Evolutionary conservation across 371 early-diverging fungal genomes (phyloP).

Genomic region (Parasitella parasitica): DNA sequence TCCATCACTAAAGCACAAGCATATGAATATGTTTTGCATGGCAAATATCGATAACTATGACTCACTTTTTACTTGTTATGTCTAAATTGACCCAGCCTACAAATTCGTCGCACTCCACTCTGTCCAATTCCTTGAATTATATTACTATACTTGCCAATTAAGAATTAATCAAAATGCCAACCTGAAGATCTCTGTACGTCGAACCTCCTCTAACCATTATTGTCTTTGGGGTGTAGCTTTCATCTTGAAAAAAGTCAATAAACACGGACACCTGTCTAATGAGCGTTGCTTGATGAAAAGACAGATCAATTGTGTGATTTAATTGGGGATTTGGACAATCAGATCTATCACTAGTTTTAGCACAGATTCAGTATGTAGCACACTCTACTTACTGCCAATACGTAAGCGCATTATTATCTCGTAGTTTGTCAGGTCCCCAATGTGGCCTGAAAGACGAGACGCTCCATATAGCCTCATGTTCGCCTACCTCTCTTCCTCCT

Average conservation of each 20-base stretch:
- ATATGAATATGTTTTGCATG: background rate
- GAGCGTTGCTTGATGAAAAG: constrained; percentile 35
- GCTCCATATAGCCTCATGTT: constrained; percentile 60
- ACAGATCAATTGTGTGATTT: constrained; percentile 37
- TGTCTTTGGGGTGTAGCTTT: constrained; percentile 88
- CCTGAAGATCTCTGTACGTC: constrained; percentile 56
- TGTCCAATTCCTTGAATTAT: constrained; percentile 52
- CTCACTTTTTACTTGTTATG: constrained; percentile 28
- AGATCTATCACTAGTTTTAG: no score
- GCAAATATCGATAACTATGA: background rate
- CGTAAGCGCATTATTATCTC: constrained; percentile 68
- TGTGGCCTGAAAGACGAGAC: constrained; percentile 72
- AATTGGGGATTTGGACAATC: constrained; percentile 50
- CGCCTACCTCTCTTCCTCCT: constrained; percentile 60
- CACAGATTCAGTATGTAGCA: no score
- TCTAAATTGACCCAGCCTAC: constrained; percentile 73
- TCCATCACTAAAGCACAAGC: constrained; percentile 14
- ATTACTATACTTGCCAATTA: no score
- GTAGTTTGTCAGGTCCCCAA: constrained; percentile 66
- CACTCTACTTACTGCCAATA: constrained; percentile 87
- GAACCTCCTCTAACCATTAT: constrained; percentile 77
- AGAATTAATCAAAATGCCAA: background rate
- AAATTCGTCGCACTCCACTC: constrained; percentile 63
- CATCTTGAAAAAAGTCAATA: constrained; percentile 81
- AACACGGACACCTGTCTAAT: constrained; percentile 70